These are phyloP conservation scores for Aureobasidium sp. DNA, from an alignment of 2,329 filamentous ascomycete species.

Conservation along the genomic window DNA sequence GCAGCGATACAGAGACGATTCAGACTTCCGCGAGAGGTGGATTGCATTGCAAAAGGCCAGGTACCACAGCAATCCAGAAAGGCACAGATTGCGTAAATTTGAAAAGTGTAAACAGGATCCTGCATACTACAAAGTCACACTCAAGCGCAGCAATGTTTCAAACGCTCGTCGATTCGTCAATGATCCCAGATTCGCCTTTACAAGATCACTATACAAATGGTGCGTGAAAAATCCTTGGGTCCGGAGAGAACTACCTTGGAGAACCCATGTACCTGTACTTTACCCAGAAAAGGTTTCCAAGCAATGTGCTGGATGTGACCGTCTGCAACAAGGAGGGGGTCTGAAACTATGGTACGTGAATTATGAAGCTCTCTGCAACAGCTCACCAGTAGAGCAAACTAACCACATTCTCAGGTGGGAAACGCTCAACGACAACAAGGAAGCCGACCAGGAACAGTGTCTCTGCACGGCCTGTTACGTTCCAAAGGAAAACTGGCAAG, in stretches of 20 bases:
- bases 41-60: neutral
- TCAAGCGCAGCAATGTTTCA: neutral
- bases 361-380: neutral
- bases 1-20: neutral
- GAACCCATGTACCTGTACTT: neutral
- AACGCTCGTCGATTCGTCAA: neutral
- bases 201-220: neutral
- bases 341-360: neutral
- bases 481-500: neutral
- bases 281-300: neutral
- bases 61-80: neutral
- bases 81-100: neutral
- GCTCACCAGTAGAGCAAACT: neutral
- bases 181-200: neutral
- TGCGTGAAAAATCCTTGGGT: neutral
- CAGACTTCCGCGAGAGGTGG: neutral
- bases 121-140: neutral
- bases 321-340: neutral
- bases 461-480: neutral
- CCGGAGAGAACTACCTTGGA: neutral
- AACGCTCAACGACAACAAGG: neutral
- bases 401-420: neutral
- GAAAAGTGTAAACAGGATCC: neutral
- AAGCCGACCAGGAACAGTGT: neutral
- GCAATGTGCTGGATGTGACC: neutral